A percentile compares a stretch with the other conserved stretches of the same genome.
These are phyloP conservation scores for Trichophyton equinum DNA, from an alignment of 2,329 filamentous ascomycete genomes.

Conservation along the genomic window DNA sequence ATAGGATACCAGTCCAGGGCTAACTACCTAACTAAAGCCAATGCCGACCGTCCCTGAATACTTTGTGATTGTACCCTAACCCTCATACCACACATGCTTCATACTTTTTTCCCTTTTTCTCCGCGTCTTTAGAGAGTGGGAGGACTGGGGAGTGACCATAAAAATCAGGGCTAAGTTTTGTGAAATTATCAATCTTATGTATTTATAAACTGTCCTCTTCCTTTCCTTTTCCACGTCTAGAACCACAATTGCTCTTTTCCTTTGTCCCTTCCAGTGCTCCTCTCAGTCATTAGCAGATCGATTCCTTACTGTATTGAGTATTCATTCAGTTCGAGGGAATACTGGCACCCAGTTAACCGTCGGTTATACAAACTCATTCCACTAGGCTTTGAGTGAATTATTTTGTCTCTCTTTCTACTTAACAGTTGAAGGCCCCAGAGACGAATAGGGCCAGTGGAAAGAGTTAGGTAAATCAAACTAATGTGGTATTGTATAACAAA, in stretches of 20 bases:
- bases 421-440: too few relatives aligned
- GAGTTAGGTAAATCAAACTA: too few relatives aligned
- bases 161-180: slow-evolving; percentile 5
- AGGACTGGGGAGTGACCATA: slow-evolving; percentile 1
- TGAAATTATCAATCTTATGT: slow-evolving; percentile 3
- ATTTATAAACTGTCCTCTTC: slow-evolving; percentile 5
- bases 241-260: neutral
- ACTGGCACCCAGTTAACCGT: neutral
- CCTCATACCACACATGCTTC: neutral
- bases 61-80: slow-evolving; percentile 3
- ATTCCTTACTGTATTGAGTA: neutral
- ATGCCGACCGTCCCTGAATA: neutral
- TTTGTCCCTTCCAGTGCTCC: neutral
- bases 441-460: too few relatives aligned
- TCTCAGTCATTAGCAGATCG: neutral
- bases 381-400: too few relatives aligned
- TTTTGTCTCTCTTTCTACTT: too few relatives aligned
- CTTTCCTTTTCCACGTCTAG: slow-evolving; percentile 2
- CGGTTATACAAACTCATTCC: neutral
- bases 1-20: neutral
- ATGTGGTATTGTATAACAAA: too few relatives aligned
- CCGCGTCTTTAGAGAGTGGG: slow-evolving; percentile 4
- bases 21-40: neutral
- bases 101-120: slow-evolving; percentile 1
- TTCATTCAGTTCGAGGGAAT: neutral